These are phyloP conservation scores for Schizopora paradoxa DNA, from an alignment of 1,284 basidiomycete species.

Conservation along the genomic window DNA sequence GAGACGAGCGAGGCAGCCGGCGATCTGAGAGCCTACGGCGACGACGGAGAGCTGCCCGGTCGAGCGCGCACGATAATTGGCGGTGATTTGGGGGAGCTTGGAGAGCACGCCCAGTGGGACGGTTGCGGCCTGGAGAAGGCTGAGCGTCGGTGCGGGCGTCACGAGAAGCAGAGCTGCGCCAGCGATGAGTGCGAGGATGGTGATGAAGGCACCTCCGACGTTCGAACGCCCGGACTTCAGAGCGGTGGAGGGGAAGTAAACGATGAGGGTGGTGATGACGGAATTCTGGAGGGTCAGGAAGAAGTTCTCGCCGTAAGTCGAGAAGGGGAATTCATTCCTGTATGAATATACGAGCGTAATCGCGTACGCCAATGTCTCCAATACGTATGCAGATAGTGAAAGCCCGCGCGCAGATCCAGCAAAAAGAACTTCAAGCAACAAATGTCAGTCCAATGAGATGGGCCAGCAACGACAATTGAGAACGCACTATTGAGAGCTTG, in stretches of 20 bases:
- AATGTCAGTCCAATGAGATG: constrained; percentile 8
- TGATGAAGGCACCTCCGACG: constrained; percentile 32
- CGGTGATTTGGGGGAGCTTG: constrained; percentile 83
- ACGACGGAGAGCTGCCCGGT: constrained; percentile 91
- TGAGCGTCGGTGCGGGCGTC: constrained; percentile 47
- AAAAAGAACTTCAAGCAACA: constrained; percentile 40
- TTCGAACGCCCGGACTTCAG: constrained; percentile 25
- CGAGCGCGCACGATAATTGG: constrained; percentile 67
- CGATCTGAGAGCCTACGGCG: constrained; percentile 78
- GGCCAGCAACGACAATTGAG: constrained; percentile 1
- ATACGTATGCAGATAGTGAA: constrained; percentile 72
- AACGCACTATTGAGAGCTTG: constrained; percentile 73
- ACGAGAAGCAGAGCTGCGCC: constrained; percentile 42
- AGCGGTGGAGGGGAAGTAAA: constrained; percentile 45
- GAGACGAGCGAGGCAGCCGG: constrained; percentile 80
- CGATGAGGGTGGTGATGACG: constrained; percentile 77
- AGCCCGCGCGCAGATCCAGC: constrained; percentile 79
- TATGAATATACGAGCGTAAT: constrained; percentile 86
- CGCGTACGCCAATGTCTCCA: constrained; percentile 83
- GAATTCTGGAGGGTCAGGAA: constrained; percentile 85
- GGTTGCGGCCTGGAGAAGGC: constrained; percentile 70
- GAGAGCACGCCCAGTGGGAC: constrained; percentile 81
- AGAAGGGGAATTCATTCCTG: constrained; percentile 83
- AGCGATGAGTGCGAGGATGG: constrained; percentile 36
- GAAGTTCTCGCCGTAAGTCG: constrained; percentile 91